Conservation (phyloP, 129 eudicot genomes). For the Escallonia rubra region DNA sequence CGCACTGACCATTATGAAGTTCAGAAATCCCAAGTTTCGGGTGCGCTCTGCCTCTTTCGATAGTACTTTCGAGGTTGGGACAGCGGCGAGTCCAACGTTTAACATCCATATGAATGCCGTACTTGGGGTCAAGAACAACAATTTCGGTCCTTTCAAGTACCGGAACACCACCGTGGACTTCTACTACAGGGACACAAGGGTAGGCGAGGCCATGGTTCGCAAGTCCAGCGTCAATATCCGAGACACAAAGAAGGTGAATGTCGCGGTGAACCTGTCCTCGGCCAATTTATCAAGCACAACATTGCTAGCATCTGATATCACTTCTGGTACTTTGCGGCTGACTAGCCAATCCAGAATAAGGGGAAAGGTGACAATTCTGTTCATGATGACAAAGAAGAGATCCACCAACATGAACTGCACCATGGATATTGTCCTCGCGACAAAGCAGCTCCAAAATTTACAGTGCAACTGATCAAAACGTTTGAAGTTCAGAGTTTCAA, state of each 20-base stretch:
- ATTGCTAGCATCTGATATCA: background rate
- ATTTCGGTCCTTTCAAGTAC: conserved; percentile 17
- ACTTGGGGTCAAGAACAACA: conserved; percentile 11
- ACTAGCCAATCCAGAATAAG: background rate
- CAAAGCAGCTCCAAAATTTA: background rate
- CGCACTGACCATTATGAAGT: conserved; percentile 12
- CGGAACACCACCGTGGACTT: conserved; percentile 6
- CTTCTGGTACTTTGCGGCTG: conserved; percentile 6
- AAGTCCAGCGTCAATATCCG: background rate
- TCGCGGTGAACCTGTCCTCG: background rate
- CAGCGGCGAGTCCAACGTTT: conserved; percentile 3
- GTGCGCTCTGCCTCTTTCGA: conserved; percentile 11
- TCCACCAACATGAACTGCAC: conserved; percentile 5
- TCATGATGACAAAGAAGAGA: conserved; percentile 10
- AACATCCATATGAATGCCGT: conserved; percentile 7
- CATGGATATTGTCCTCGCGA: background rate
- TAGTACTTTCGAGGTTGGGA: background rate
- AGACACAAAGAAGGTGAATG: conserved; percentile 7
- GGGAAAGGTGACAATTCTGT: conserved; percentile 13
- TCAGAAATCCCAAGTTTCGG: conserved; percentile 11
- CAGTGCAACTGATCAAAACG: background rate
- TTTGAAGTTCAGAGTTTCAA: too few relatives aligned
- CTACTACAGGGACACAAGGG: conserved; percentile 2
- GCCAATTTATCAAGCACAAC: background rate
- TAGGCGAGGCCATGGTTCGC: conserved; percentile 12